phyloP scores from a whole-genome alignment of 2,329 filamentous ascomycete genomes.

The Alternaria burnsii region DNA sequence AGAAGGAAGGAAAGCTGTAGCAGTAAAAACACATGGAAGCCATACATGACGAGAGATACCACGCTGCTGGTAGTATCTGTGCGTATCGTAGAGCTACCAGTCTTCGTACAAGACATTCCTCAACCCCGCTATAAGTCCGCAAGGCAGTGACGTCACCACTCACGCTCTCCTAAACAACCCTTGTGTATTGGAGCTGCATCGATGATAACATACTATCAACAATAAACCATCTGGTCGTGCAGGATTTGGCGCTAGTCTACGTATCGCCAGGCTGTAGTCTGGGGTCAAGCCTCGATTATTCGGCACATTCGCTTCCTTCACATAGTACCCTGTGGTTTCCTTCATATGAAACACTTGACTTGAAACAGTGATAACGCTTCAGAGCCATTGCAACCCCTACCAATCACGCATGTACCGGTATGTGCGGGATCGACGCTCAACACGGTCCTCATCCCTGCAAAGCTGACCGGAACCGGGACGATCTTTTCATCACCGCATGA shows the following conservation, averaged over 20 bases:
- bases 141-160: neutral
- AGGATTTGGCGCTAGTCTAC: neutral
- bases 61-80: too few relatives aligned
- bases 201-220: neutral
- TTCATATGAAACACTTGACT: neutral
- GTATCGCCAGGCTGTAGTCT: neutral
- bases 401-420: neutral
- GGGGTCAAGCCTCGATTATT: neutral
- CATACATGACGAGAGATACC: too few relatives aligned
- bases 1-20: too few relatives aligned
- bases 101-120: too few relatives aligned
- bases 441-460: neutral
- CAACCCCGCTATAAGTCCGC: neutral
- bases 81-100: too few relatives aligned
- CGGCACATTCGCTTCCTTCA: neutral
- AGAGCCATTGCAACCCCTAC: rapidly evolving
- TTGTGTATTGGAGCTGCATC: neutral
- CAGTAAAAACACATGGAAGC: too few relatives aligned
- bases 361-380: neutral
- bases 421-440: neutral
- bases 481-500: neutral
- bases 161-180: neutral
- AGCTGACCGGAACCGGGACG: neutral
- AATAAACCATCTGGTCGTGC: neutral
- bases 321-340: neutral